Conservation (phyloP, 2,329 filamentous ascomycete genomes). For the Cadophora sp. region DNA sequence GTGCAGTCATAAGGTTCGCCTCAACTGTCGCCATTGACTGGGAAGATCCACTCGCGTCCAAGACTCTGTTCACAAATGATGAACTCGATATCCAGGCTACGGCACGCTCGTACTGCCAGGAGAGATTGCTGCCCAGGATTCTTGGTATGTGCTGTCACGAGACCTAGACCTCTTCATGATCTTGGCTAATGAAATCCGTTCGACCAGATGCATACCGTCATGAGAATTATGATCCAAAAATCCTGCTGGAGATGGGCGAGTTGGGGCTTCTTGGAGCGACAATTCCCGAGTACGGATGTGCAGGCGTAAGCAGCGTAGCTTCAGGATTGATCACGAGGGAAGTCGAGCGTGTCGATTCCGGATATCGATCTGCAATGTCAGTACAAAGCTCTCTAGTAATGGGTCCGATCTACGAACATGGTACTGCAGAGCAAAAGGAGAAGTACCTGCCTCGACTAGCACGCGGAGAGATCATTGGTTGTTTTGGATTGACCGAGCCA, state of each 20-base stretch:
- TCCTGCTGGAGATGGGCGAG: constrained; percentile 90
- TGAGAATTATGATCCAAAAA: constrained; percentile 84
- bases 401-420: constrained; percentile 90
- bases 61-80: constrained; percentile 83
- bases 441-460: constrained; percentile 81
- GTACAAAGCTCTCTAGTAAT: constrained; percentile 91
- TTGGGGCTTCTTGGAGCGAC: constrained; percentile 86
- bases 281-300: constrained; percentile 87
- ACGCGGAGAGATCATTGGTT: constrained; percentile 81
- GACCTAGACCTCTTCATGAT: neutral
- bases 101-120: constrained; percentile 92
- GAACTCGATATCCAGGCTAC: constrained; percentile 90
- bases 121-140: constrained; percentile 83
- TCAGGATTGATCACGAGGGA: constrained; percentile 88
- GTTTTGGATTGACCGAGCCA: constrained; percentile 89
- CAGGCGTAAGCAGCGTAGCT: constrained; percentile 85
- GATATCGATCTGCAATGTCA: constrained; percentile 91
- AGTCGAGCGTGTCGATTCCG: constrained; percentile 89
- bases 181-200: constrained; percentile 15
- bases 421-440: constrained; percentile 84
- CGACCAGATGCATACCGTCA: constrained; percentile 79
- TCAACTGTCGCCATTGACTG: constrained; percentile 93
- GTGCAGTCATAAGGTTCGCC: too few species aligned
- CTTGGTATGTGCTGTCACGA: constrained; percentile 67
- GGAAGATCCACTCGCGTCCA: constrained; percentile 83